These are phyloP conservation scores for Anethum foeniculum DNA, from an alignment of 140 eudicot species.

Conservation along the genomic window DNA sequence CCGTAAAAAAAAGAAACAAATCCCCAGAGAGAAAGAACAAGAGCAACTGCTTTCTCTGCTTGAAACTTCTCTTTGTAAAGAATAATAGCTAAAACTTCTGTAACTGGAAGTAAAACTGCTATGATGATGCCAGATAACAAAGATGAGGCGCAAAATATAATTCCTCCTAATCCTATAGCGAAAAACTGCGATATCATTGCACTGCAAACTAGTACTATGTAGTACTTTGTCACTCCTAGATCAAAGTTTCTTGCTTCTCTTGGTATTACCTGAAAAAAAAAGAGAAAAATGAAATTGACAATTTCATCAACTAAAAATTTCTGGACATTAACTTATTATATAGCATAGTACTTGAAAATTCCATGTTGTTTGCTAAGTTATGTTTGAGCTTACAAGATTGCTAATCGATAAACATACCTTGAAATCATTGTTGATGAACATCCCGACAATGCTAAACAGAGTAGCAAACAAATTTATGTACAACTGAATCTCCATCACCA, in stretches of 20 bases:
- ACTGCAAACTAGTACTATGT: constrained; percentile 21
- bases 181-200: constrained; percentile 37
- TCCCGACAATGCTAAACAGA: neutral
- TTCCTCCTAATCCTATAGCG: constrained; percentile 47
- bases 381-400: neutral
- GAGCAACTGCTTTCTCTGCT: constrained; percentile 45
- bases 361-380: neutral
- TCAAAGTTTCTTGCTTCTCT: constrained; percentile 31
- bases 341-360: neutral
- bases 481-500: neutral
- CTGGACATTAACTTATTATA: too few relatives aligned
- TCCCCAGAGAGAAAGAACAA: constrained; percentile 48
- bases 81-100: constrained; percentile 32
- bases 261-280: constrained; percentile 25
- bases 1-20: constrained; percentile 53
- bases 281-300: neutral
- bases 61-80: constrained; percentile 37
- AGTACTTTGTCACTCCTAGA: constrained; percentile 32
- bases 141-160: constrained; percentile 38
- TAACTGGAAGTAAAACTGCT: constrained; percentile 32
- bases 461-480: neutral
- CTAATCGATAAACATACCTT: neutral
- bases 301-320: neutral
- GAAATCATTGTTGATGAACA: constrained; percentile 1
- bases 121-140: constrained; percentile 41